Evolutionary conservation across 1,284 basidiomycete species (phyloP), one percentile per base, ranked within the genome.

Genomic region (Boletus mariae): DNA sequence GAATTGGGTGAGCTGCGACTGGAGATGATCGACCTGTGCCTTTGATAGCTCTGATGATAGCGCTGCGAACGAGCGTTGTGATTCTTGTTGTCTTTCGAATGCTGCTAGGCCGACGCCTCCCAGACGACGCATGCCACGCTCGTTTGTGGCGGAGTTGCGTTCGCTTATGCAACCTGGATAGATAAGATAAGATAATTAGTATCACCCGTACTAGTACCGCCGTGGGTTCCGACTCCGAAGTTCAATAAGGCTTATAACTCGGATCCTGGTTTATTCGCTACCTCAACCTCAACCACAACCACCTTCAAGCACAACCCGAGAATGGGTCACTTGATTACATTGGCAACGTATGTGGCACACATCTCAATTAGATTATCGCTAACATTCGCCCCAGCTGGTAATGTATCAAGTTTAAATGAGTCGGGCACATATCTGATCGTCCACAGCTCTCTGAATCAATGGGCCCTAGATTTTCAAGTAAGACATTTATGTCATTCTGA

Each of bases 391-490:
- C 12, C 55, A 81, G 78, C 60, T 82, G 80, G 79, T 80, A 62
- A 58, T 62, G 54, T 57, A 37, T 35, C 12, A 28, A 23, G 28
- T 26, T 41, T 31, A 44, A 41, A 38, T 26, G 15, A 26, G 20
- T 26, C 5, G 15, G 10, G 38, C 35, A 23, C 20, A 35, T 38
- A n/a, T 47, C 53, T 68, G 35, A 64, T 51, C 43, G 17, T 49
- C 11, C 32, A 2, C 58, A 95, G 93, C 69, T 94, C 93, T 23
- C 79, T 98, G 47, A 96, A 96, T 68, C 95, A 98, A 75, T 98
- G 95, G 93, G 91, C 95, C 8, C 74, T 98, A 42, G 95, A 97
- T 70, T 98, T 97, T 60, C 84, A 94, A 73, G 93, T 85, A 65
- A 47, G 40, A 32, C 11, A 25, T 35, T 26, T 6, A 20, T 46